Evolutionary conservation across 352 stramenopile genomes (phyloP), one percentile per base, ranked within the genome.

Genomic region (Phytophthora boehmeriae): DNA sequence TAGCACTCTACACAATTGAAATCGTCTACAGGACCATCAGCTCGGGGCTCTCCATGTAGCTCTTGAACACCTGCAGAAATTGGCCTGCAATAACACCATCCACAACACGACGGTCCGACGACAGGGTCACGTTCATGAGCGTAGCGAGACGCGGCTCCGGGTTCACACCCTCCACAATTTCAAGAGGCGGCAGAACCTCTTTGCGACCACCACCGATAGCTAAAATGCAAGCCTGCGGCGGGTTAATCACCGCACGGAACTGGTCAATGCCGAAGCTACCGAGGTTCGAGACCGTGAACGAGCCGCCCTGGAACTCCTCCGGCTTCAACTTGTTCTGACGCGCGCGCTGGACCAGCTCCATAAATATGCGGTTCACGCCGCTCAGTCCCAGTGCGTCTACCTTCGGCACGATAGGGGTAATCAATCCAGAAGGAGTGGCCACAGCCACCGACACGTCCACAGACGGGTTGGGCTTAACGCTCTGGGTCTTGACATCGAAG

Each of bases 251-350:
- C 9, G 98, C 98, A 38, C 85, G 96, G 73, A 99, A 99, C 75
- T 97, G 89, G 65, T 97, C 88, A 70, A 99, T 99, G 57, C 97
- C 97, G 75, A 99, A 99, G 69, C 85, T 86, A 14, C 98, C 98
- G 51, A 99, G 81, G 80, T 99, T 99, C 34, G 86, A 98, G 58
- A 99, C 92, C n/a, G 96, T 98, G 83, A 99, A 99, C 28, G 94
- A 98, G 48, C 97, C 97, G 52, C 97, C 97, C 78, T 99, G 94
- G 81, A 98, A 99, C 86, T 99, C 98, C 68, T 99, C 95, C 0
- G 98, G 98, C 78, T 98, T 93, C 51, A 99, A 80, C 77, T 99
- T 99, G 70, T 97, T 97, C 46, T 97, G 78, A 27, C 95, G 83
- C 49, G 97, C 98, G 54, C 97, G 90, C 14, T 69, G 82, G n/a